Percentiles rank a stretch among this genome's conserved stretches.
Evolutionary conservation across 345 rosid species (phyloP).

Genomic region (Pugionium dolabratum): DNA sequence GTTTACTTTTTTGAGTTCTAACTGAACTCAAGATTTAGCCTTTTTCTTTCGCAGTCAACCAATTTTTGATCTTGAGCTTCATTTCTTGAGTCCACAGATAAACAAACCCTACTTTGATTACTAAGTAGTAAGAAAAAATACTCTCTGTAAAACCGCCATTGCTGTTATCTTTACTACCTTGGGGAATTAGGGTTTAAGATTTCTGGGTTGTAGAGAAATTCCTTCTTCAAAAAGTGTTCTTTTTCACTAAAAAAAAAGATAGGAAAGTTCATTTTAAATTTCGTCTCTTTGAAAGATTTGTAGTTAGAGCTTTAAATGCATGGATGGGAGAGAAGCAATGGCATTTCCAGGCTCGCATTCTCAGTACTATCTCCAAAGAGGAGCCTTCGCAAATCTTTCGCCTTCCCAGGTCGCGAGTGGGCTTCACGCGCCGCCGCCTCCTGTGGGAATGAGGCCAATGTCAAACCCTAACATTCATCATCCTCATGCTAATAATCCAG

Average conservation of each 20-base stretch:
- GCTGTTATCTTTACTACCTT: conserved; percentile 17
- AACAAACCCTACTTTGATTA: conserved; percentile 18
- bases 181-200: conserved; percentile 5
- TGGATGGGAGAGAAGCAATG: conserved; percentile 99
- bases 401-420: conserved; percentile 53
- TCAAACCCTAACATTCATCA: conserved; percentile 51
- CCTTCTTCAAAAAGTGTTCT: conserved; percentile 18
- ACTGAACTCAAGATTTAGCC: too few relatives aligned
- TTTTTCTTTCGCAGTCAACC: too few relatives aligned
- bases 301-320: conserved; percentile 64
- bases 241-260: not conserved
- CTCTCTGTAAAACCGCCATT: conserved; percentile 29
- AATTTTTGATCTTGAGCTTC: too few relatives aligned
- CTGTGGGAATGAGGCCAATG: conserved; percentile 55
- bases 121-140: too few relatives aligned
- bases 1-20: too few relatives aligned
- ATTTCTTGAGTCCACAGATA: conserved; percentile 24
- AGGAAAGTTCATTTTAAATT: not conserved
- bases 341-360: conserved; percentile 75
- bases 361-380: conserved; percentile 82
- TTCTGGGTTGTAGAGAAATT: not conserved
- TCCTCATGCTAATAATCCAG: conserved; percentile 51
- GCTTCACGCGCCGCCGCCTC: conserved; percentile 49
- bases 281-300: conserved; percentile 9
- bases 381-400: conserved; percentile 58